Base-by-base conservation (phyloP, 257 asterid genomes). In the Solanum neorickii region DNA sequence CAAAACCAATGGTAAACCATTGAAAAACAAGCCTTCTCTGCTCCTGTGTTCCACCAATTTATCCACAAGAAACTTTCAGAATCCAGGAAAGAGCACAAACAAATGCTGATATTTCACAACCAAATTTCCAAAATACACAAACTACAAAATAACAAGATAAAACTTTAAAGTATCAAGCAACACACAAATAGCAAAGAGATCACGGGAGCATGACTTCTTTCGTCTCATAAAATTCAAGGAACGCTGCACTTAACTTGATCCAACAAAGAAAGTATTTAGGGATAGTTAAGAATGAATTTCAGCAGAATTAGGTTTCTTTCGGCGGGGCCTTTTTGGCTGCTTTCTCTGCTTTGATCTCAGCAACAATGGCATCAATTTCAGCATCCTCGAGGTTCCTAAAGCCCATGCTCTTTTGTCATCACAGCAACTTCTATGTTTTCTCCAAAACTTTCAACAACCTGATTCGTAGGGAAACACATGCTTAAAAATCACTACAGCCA, bases 381-480 rank as follows among this genome's bases (percentile, higher is more conserved):
- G 95, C 95, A 92, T 96, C 99, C 88, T 96, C 98, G 52, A 95
- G 98, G 87, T 95, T 98, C 78, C 82, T 89, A 88, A 88, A 94
- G 91, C 72, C 97, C 99, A n/a, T 88, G 89, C 66, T 95, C 96
- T 89, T 92, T 95, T 7, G 98, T 96, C 98, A 96, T 95, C 31
- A 96, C 97, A 70, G 97, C 98, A 75, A 95, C 98, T 91, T 97
- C 98, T 20, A 97, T 93, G 91, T 95, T 95, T 93, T 95, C 95
- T 88, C 98, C 98, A 21, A 97, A 98, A 75, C 98, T 94, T 91
- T 96, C 98, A 76, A 96, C 96, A 83, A 94, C 99, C 98, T 96
- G 87, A 59, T 88, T 7, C 72, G 86, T 65, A 18, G 66, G 29
- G 82, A 56, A 44, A 59, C 52, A 59, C 21, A 25, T 46, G 27